phyloP scores from a whole-genome alignment of 2,329 filamentous ascomycete genomes.

The Cytospora schulzeri region DNA sequence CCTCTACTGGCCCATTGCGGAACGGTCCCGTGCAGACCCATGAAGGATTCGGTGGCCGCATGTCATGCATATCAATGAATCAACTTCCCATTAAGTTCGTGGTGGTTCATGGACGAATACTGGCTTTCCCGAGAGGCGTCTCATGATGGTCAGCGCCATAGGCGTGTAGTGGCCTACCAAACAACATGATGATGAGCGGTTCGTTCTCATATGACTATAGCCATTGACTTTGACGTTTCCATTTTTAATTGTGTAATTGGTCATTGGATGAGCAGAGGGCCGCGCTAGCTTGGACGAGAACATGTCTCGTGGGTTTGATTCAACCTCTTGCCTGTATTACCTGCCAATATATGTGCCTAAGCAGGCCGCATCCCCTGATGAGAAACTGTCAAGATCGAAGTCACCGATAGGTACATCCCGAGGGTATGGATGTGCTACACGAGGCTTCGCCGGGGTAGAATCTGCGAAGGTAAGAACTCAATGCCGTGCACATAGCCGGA shows the following conservation, averaged over 20 bases:
- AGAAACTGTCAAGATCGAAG: neutral
- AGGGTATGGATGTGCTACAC: neutral
- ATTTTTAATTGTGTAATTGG: neutral
- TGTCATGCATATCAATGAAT: neutral
- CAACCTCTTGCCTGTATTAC: neutral
- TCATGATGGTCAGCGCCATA: neutral
- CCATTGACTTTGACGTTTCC: neutral
- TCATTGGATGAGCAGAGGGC: neutral
- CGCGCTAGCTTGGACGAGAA: neutral
- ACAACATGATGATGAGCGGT: neutral
- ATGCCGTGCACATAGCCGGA: neutral
- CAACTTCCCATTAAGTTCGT: neutral
- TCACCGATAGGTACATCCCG: neutral
- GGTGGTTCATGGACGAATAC: neutral
- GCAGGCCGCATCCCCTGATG: neutral
- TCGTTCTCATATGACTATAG: neutral
- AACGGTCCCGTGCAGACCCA: conserved; percentile 16
- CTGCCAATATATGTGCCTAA: neutral
- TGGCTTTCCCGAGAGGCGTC: neutral
- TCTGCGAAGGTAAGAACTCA: neutral
- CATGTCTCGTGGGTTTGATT: neutral
- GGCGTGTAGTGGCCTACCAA: neutral
- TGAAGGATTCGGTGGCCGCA: neutral
- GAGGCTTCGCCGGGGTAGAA: neutral
- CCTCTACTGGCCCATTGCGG: conserved; percentile 13